Base-by-base conservation (phyloP, 2,329 filamentous ascomycete species). In the Magnaporthales sp. region DNA sequence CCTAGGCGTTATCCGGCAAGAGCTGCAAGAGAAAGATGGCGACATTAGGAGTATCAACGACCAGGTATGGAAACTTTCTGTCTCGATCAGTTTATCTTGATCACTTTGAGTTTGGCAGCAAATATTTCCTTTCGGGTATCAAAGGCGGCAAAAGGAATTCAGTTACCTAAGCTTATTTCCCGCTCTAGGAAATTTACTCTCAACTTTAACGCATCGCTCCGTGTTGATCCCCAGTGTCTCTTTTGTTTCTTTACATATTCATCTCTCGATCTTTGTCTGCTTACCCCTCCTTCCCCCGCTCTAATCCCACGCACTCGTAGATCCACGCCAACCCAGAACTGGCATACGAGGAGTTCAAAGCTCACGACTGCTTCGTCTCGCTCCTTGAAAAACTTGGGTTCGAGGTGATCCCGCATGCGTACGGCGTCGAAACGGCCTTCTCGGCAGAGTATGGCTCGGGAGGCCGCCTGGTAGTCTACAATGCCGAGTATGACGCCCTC, bases 401-500 rank as follows among this genome's bases (percentile, higher is more conserved):
- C 69, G 66, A 70, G 0, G 82, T 85, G 6, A 81, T 74, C 2
- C 78, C 77, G 1, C 78, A 83, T 65, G 80, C 82, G 0, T 85
- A 84, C 70, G 83, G 80, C 1, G 69, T 86, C 0, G 74, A 78
- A 24, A 86, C 84, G 0, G 77, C 81, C 0, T 86, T 86, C 67
- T 78, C 80, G 67, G 81, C 67, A 61, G 65, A 68, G n/a, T 69
- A 64, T 51, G 70, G 69, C 6, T 30, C 69, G 67, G 67, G 68
- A 56, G 60, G 69, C 54, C 64, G 66, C 2, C 60, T 71, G 19
- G 63, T 68, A 51, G 29, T 70, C 66, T 64, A 71, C 74, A 71
- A 71, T 29, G 70, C 70, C 65, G 71, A 72, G 66, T 72, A 72
- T 62, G 71, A 72, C 63, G 71, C 70, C 3, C 72, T 80, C 0